Percentiles rank a stretch among this genome's conserved stretches.
phyloP scores from a whole-genome alignment of 257 asterid genomes.

The Lavandula angustifolia region DNA sequence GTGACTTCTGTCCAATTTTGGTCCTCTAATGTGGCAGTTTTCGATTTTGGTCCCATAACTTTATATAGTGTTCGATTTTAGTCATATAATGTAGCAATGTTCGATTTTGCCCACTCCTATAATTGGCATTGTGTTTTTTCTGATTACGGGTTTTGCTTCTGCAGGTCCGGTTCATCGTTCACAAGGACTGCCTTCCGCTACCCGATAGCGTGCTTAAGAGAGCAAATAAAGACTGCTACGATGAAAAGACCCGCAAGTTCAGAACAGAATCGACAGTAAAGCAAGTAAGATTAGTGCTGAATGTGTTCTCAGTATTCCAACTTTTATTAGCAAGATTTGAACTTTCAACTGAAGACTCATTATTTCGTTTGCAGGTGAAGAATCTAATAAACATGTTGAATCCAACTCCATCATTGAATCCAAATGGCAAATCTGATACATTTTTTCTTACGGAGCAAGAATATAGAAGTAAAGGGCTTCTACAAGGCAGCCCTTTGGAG shows the following conservation, averaged over 20 bases:
- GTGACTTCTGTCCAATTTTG: no score
- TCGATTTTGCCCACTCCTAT: constrained; percentile 17
- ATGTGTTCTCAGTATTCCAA: neutral
- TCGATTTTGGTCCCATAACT: no score
- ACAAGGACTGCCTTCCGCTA: constrained; percentile 69
- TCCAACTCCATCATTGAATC: constrained; percentile 50
- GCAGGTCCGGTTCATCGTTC: constrained; percentile 69
- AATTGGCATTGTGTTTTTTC: constrained; percentile 21
- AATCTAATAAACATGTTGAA: constrained; percentile 50
- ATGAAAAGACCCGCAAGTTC: constrained; percentile 71
- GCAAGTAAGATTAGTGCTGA: constrained; percentile 53
- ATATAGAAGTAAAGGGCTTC: constrained; percentile 77
- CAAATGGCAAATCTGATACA: constrained; percentile 36
- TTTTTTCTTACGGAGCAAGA: constrained; percentile 70
- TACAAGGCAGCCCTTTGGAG: constrained; percentile 42
- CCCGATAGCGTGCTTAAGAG: constrained; percentile 77
- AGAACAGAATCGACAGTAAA: constrained; percentile 62
- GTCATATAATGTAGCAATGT: no score
- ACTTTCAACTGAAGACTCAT: constrained; percentile 11
- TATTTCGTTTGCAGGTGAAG: constrained; percentile 53
- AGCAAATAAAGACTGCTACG: constrained; percentile 73
- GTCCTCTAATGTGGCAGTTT: no score
- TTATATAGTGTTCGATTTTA: no score
- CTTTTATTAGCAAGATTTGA: neutral
- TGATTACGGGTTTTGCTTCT: constrained; percentile 23